Evolutionary conservation across 179 eudicot genomes (phyloP), one percentile per base, ranked within the genome.

Genomic region (Beta corolliflora): DNA sequence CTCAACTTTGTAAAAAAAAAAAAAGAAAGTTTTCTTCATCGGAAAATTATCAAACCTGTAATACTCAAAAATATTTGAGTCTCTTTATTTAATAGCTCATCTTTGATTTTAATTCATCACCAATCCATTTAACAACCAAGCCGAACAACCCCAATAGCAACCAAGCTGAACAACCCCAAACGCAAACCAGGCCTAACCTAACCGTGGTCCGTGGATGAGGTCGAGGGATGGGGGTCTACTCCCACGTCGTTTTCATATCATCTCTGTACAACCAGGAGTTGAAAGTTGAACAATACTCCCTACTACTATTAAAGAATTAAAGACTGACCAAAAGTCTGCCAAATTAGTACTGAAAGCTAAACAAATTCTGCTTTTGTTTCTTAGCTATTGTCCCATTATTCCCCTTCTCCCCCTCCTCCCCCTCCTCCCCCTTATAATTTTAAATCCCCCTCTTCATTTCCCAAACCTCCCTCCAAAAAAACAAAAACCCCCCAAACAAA

Each of bases 371-470:
- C 23, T 25, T 65, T 77, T 83, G 86, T 83, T 36, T 80, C 12
- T 36, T 79, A 61, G 73, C 41, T 59, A 60, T 83, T 83, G 86
- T 80, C 79, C 14, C 78, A 45, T 79, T 60, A 46, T 73, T 21
- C 53, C 67, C 21, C 53, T 65, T 29, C 61, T 61, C 60, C 23
- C 29, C 29, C 29, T n/a, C n/a, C n/a, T n/a, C n/a, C n/a, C 61
- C 5, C 61, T 50, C 59, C 73, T 50, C 63, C 68, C 67, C 44
- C 71, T 53, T 76, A 65, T 69, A 44, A 50, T 83, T 83, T 83
- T 75, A 76, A 83, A 67, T 64, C 76, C 25, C 19, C 50, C n/a
- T n/a, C 70, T 18, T 46, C 50, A 71, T 10, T 5, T 7, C 10
- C 60, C 59, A 23, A 54, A 60, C 23, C 63, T 73, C 54, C 71